A percentile compares a stretch with the other conserved stretches of the same genome.
phyloP scores from a whole-genome alignment of 306 rosid species.

The Vigna mungo region DNA sequence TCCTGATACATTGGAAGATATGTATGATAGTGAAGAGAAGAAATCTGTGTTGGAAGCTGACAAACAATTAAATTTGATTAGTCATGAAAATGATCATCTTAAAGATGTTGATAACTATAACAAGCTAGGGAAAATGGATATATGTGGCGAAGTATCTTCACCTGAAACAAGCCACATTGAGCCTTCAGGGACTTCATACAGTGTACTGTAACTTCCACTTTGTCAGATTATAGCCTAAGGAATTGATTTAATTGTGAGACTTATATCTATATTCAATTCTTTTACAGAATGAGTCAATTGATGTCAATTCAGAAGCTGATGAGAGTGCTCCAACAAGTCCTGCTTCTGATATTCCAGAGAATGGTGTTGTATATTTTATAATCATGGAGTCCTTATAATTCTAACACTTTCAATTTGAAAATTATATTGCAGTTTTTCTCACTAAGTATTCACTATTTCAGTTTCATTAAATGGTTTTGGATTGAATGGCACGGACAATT shows the following conservation, averaged over 20 bases:
- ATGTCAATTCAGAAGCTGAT: constrained; percentile 60
- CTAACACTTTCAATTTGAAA: constrained; percentile 28
- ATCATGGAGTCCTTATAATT: constrained; percentile 40
- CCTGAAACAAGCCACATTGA: constrained; percentile 53
- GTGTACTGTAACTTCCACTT: constrained; percentile 55
- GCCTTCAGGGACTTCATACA: constrained; percentile 58
- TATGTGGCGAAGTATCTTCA: constrained; percentile 43
- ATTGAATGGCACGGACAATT: constrained; percentile 48
- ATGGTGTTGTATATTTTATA: constrained; percentile 58
- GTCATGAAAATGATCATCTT: constrained; percentile 48
- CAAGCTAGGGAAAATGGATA: constrained; percentile 48
- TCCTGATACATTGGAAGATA: constrained; percentile 47
- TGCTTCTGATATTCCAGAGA: constrained; percentile 59
- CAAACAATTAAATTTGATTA: constrained; percentile 37
- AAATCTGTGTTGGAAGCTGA: constrained; percentile 45
- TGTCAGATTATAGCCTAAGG: constrained; percentile 27
- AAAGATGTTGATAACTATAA: constrained; percentile 43
- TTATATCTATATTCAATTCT: constrained; percentile 25
- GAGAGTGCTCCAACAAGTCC: constrained; percentile 67
- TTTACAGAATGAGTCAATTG: constrained; percentile 66
- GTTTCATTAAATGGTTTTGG: constrained; percentile 56
- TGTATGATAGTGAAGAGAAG: constrained; percentile 41
- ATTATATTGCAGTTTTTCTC: constrained; percentile 39
- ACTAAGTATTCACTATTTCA: constrained; percentile 57
- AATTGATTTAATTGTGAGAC: constrained; percentile 20